Conservation (phyloP, 148 eudicot species). For the Camellia granthamiana region DNA sequence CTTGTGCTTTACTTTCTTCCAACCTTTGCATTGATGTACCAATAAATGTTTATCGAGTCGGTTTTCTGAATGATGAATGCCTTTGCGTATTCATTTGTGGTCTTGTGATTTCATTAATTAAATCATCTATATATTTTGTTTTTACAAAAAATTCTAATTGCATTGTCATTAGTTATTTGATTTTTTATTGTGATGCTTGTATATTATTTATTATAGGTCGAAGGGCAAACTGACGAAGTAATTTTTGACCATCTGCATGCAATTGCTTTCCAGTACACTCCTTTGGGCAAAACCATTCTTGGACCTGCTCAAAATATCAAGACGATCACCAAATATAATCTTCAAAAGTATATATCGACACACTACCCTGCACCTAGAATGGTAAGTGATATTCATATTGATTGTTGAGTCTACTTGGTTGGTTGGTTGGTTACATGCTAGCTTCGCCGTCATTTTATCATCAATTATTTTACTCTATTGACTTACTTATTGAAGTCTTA, state of each 20-base stretch:
- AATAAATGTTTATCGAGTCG: background rate
- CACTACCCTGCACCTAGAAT: conserved; percentile 89
- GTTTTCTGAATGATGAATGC: background rate
- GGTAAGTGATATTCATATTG: conserved; percentile 35
- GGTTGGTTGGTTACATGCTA: background rate
- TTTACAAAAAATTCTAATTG: background rate
- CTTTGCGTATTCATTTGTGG: background rate
- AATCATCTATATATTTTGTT: conserved; percentile 1
- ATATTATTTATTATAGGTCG: conserved; percentile 44
- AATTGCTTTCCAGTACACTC: conserved; percentile 88
- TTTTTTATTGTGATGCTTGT: background rate
- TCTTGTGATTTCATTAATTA: background rate
- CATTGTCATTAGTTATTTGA: background rate
- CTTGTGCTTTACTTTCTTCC: conserved; percentile 1
- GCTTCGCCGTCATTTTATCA: background rate
- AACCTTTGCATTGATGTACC: background rate
- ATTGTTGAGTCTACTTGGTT: background rate
- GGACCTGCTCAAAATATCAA: conserved; percentile 83
- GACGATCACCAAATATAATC: conserved; percentile 63
- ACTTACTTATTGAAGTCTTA: background rate
- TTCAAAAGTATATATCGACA: conserved; percentile 69
- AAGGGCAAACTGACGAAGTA: conserved; percentile 88
- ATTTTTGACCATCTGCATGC: conserved; percentile 92
- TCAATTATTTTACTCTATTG: background rate
- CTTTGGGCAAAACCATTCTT: conserved; percentile 88